phyloP scores from a whole-genome alignment of 164 flowering plant species.

The Piper longum region DNA sequence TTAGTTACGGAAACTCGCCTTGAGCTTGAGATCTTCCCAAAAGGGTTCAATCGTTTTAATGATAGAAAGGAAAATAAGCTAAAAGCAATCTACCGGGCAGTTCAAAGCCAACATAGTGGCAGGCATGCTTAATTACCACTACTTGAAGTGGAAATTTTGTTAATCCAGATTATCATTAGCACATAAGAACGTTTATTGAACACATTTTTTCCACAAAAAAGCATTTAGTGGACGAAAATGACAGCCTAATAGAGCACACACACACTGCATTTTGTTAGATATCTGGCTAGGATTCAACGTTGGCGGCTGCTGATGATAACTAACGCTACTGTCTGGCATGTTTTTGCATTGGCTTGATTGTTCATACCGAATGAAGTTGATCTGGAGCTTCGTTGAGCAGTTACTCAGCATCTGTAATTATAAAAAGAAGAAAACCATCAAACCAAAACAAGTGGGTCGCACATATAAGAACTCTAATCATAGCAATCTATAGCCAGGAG shows the following conservation, averaged over 20 bases:
- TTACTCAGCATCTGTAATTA: conserved; percentile 55
- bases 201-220: too few relatives aligned
- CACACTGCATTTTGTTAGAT: neutral
- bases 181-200: too few relatives aligned
- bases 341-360: conserved; percentile 91
- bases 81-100: too few relatives aligned
- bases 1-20: too few relatives aligned
- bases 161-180: too few relatives aligned
- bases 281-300: conserved; percentile 35
- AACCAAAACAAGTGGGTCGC: neutral
- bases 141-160: too few relatives aligned
- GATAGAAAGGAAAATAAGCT: too few relatives aligned
- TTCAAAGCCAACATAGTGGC: too few relatives aligned
- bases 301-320: conserved; percentile 94
- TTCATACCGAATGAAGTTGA: conserved; percentile 74
- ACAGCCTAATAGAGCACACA: neutral
- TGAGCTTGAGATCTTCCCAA: too few relatives aligned
- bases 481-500: neutral
- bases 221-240: neutral
- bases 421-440: neutral
- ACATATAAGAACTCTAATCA: too few relatives aligned
- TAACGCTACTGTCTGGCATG: conserved; percentile 87
- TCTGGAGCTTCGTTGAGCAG: conserved; percentile 58
- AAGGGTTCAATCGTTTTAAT: too few relatives aligned
- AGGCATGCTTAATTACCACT: too few relatives aligned